phyloP scores from a whole-genome alignment of 495 filamentous ascomycete species.

The Halenospora varia region DNA sequence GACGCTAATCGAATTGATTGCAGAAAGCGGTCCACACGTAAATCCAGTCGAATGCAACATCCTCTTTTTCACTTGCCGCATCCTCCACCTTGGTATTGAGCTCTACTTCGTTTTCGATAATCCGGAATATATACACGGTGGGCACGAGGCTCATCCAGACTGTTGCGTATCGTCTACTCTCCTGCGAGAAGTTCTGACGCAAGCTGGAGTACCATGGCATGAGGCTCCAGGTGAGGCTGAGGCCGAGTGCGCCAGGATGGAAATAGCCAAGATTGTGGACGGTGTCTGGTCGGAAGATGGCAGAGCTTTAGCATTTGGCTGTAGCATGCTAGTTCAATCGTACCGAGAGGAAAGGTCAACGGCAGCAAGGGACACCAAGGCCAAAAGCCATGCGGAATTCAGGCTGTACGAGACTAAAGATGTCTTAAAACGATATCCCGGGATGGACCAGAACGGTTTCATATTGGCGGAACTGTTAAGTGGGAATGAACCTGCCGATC shows the following conservation, averaged over 20 bases:
- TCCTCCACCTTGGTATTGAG: constrained; percentile 28
- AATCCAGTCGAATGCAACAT: constrained; percentile 7
- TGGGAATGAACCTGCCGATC: background rate
- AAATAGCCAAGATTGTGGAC: constrained; percentile 23
- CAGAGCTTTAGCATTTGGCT: constrained; percentile 26
- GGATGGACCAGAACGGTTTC: constrained; percentile 15
- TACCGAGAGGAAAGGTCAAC: constrained; percentile 4
- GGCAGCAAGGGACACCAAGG: background rate
- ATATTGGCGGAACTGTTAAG: constrained; percentile 7
- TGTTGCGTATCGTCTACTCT: constrained; percentile 19
- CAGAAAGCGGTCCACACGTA: constrained; percentile 2
- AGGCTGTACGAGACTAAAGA: background rate
- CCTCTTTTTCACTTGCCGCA: constrained; percentile 15
- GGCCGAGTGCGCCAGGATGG: constrained; percentile 29
- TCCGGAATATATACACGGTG: constrained; percentile 15
- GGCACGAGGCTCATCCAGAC: constrained; percentile 15
- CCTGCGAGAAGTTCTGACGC: constrained; percentile 23
- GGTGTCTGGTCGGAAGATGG: constrained; percentile 30
- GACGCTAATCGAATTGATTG: background rate
- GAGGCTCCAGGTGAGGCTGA: constrained; percentile 27
- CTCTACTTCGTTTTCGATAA: constrained; percentile 30
- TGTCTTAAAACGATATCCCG: background rate
- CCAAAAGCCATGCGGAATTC: constrained; percentile 10
- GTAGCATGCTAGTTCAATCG: constrained; percentile 21
- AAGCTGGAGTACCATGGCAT: constrained; percentile 26